These are phyloP conservation scores for Dicorynia guianensis DNA, from an alignment of 306 rosid species.

Conservation along the genomic window DNA sequence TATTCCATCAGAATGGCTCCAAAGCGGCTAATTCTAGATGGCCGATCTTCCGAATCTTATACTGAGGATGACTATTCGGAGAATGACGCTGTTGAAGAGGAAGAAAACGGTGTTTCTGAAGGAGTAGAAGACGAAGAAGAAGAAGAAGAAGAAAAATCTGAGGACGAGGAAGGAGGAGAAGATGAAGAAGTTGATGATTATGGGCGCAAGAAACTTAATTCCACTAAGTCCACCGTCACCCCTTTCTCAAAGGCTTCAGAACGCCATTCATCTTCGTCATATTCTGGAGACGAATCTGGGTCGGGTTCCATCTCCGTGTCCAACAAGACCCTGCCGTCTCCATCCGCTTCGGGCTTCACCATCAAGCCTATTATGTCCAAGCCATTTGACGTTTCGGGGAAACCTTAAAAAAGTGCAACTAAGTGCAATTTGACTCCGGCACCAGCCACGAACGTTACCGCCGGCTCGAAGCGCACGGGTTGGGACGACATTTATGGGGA, in stretches of 20 bases:
- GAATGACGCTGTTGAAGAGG: slow-evolving; percentile 25
- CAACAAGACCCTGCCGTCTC: slow-evolving; percentile 45
- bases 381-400: slow-evolving; percentile 33
- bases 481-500: slow-evolving; percentile 30
- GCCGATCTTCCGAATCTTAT: too few species aligned
- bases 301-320: slow-evolving; percentile 54
- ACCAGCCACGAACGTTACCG: background rate
- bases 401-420: slow-evolving; percentile 23
- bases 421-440: slow-evolving; percentile 15
- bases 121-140: too few species aligned
- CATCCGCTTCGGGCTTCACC: slow-evolving; percentile 57
- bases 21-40: slow-evolving; percentile 46
- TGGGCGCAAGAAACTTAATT: background rate
- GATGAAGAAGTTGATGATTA: background rate
- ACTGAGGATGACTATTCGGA: slow-evolving; percentile 36
- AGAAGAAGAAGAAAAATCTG: too few species aligned
- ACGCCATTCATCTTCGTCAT: background rate
- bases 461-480: slow-evolving; percentile 36
- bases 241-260: slow-evolving; percentile 4
- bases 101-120: background rate
- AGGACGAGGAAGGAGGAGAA: slow-evolving; percentile 10
- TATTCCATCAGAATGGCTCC: slow-evolving; percentile 51
- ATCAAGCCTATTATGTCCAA: slow-evolving; percentile 54
- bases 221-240: background rate
- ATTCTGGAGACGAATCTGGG: slow-evolving; percentile 34